Evolutionary conservation across 148 eudicot genomes (phyloP).

Genomic region (Rhododendron ovatum): DNA sequence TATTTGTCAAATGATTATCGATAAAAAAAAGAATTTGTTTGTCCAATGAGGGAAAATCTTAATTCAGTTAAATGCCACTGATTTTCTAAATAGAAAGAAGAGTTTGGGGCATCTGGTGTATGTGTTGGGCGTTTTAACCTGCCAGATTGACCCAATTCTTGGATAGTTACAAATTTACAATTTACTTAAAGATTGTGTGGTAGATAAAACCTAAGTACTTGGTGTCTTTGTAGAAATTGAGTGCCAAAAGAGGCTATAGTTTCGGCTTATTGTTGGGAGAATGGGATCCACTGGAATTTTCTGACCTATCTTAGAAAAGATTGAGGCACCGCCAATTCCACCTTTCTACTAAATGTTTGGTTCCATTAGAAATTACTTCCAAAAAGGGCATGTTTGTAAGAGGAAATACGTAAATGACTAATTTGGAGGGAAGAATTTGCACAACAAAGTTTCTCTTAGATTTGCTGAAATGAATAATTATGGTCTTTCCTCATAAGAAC

Average conservation of each 20-base stretch:
- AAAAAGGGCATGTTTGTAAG: not conserved
- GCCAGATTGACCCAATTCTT: not conserved
- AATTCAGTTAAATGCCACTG: not conserved
- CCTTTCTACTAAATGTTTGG: not conserved
- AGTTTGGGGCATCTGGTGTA: not conserved
- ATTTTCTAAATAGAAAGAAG: not conserved
- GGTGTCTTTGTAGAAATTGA: not conserved
- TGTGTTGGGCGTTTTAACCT: not conserved
- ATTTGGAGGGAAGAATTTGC: not conserved
- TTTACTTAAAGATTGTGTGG: not conserved
- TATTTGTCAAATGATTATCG: not conserved
- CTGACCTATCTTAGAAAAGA: not conserved
- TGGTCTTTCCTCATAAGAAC: not conserved
- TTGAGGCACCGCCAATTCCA: not conserved
- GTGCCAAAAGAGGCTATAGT: not conserved
- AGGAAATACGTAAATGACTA: not conserved
- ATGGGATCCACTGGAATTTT: not conserved
- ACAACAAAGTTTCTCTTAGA: not conserved
- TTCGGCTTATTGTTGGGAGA: not conserved
- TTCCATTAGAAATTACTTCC: not conserved
- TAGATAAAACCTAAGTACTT: not conserved
- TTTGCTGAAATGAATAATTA: not conserved
- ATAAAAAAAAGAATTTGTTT: not conserved
- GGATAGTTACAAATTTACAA: not conserved
- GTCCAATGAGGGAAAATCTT: not conserved